Base-by-base conservation (phyloP, 106 monocot genomes). In the Dendrobium catenatum region DNA sequence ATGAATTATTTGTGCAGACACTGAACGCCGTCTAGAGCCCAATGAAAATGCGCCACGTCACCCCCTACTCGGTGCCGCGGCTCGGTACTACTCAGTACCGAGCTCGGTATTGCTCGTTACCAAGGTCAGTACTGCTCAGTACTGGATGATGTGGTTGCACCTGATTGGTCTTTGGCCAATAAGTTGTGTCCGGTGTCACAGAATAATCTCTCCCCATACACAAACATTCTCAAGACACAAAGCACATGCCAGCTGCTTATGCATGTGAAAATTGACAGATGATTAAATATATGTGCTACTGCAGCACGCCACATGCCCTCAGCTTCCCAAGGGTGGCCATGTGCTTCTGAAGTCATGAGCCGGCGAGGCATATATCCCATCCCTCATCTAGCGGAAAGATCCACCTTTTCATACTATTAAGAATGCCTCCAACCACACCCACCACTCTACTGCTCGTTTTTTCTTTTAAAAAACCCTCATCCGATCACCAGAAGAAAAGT, bases 261-360 rank as follows among this genome's bases (percentile, higher is more conserved):
- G 70, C 70, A 70, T 61, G 61, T 15, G 56, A 56, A 29, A 8
- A 70, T 70, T 70, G 9, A 70, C 33, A 37, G n/a, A 7, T 43
- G 74, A 74, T 74, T 74, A 74, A 43, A 74, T 74, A n/a, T 43
- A 29, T 74, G 31, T 42, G 42, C 74, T 74, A 20, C 74, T 74
- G 41, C 42, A 74, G 74, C 74, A 43, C 42, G 19, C 20, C 74
- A 74, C 42, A 74, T 74, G 74, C 74, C 5, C 18, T 74, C 42
- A 33, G 42, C 19, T 4, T 74, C 70, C 74, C 41, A 43, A 74
- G 42, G 43, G 43, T 42, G 9, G 74, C 42, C 74, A 74, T 74
- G 74, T 74, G 74, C 40, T 20, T 6, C 74, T 74, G 43, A 43
- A 43, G 70, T 70, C 15, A 70, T 37, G 19, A 43, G 43, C 27